Base-by-base conservation (phyloP, 495 filamentous ascomycete species). In the Baudoinia panamericana region DNA sequence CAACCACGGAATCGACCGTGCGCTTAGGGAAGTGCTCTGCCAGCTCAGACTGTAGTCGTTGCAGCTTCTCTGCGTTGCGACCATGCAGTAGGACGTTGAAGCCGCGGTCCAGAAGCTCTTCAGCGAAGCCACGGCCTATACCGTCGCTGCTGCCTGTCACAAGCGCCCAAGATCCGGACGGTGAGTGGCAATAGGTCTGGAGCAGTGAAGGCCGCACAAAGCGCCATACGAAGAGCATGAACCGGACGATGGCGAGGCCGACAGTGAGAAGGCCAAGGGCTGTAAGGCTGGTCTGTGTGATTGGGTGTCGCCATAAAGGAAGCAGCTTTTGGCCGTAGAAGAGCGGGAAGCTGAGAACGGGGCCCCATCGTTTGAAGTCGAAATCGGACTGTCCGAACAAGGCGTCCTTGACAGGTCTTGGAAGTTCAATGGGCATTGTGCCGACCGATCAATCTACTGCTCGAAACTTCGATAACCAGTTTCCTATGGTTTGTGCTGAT, bases 11-110 rank as follows among this genome's bases (percentile, higher is more conserved):
- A 1, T 27, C 41, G 5, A 57, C 45, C 8, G 45, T 39, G 3
- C 50, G 28, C 1, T 29, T 7, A 1, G 70, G 70, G 30, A 61
- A 66, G 8, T 51, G 27, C 0, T 34, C 27, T 1, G 39, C n/a
- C 1, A 70, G 51, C 21, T 61, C 58, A 2, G 27, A 29, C 11
- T 53, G 45, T 9, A 64, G 51, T 2, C 32, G 30, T 3, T 46
- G 36, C 0, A 75, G 62, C 44, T 75, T 76, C 16, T 46, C 28
- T 3, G 35, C 30, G 39, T 68, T 71, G 21, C 71, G 65, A 12
- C 72, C 73, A 52, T 76, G 71, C 7, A 77, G 36, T 5, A 73
- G 55, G 16, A 76, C 65, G 45, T 71, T 72, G 63, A 77, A 77
- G 17, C 73, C 72, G 15, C 36, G 50, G 1, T 11, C 5, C 11